Percentiles rank a stretch among this genome's conserved stretches.
phyloP scores from a whole-genome alignment of 83 land plant genomes.

The Diphasiastrum complanatum region DNA sequence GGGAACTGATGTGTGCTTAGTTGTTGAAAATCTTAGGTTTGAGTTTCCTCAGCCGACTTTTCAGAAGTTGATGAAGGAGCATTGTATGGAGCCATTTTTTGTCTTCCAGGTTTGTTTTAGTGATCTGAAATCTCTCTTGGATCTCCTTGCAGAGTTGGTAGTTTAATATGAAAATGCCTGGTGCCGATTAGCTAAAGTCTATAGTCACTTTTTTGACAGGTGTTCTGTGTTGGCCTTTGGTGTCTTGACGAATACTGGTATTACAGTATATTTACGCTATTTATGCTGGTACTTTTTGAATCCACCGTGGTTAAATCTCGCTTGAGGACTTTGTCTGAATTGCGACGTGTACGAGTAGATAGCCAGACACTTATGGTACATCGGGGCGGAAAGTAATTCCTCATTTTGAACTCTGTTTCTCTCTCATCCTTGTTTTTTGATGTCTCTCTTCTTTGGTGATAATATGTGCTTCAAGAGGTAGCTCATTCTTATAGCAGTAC shows the following conservation, averaged over 20 bases:
- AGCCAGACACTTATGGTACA: conserved; percentile 80
- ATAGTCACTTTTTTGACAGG: conserved; percentile 39
- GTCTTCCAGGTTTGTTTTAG: conserved; percentile 74
- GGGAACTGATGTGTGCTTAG: neutral
- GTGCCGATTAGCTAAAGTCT: conserved; percentile 1
- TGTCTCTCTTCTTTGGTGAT: no score
- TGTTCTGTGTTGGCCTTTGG: conserved; percentile 98
- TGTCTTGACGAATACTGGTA: conserved; percentile 99
- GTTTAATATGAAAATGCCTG: neutral
- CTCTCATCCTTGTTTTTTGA: no score
- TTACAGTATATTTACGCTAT: conserved; percentile 91
- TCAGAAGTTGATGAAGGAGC: conserved; percentile 90
- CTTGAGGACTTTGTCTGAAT: conserved; percentile 77
- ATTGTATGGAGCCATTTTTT: conserved; percentile 95
- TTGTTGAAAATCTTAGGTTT: conserved; percentile 47
- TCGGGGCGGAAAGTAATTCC: conserved; percentile 88
- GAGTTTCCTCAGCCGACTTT: conserved; percentile 97
- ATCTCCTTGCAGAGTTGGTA: neutral
- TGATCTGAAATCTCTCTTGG: neutral
- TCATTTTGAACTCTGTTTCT: no score
- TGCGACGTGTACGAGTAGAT: conserved; percentile 89
- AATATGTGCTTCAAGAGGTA: no score
- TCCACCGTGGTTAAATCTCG: conserved; percentile 95
- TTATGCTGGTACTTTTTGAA: conserved; percentile 95
- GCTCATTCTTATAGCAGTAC: no score